Conservation (phyloP, 768 basidiomycete species). For the Galerina sulciceps region DNA sequence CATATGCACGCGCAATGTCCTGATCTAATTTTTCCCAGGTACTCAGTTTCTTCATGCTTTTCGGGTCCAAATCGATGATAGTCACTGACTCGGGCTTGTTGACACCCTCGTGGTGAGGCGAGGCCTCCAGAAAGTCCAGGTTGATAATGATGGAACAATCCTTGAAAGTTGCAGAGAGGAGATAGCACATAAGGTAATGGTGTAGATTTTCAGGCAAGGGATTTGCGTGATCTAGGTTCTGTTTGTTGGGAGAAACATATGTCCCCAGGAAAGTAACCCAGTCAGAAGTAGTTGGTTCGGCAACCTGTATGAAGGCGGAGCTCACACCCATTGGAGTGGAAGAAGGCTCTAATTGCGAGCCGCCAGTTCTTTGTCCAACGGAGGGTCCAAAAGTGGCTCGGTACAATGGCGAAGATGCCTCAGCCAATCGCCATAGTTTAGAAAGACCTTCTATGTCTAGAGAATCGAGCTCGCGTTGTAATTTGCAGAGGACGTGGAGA, state of each 20-base stretch:
- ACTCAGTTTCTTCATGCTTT: constrained; percentile 63
- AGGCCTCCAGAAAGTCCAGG: constrained; percentile 33
- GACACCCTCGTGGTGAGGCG: constrained; percentile 8
- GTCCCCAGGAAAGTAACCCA: constrained; percentile 66
- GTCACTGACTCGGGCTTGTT: constrained; percentile 45
- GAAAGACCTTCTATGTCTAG: constrained; percentile 86
- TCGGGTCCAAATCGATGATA: constrained; percentile 88
- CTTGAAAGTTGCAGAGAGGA: constrained; percentile 94
- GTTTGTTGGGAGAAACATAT: constrained; percentile 44
- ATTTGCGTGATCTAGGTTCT: constrained; percentile 36
- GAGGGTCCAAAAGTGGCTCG: constrained; percentile 24
- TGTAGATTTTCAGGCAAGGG: constrained; percentile 51
- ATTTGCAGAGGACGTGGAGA: constrained; percentile 53
- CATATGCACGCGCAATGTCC: constrained; percentile 49
- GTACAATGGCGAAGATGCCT: constrained; percentile 27
- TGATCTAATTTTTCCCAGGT: constrained; percentile 79
- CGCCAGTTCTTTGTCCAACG: constrained; percentile 16
- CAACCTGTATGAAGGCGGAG: constrained; percentile 30
- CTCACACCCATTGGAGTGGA: constrained; percentile 35
- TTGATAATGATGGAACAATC: constrained; percentile 77
- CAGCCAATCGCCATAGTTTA: constrained; percentile 42
- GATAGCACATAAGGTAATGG: constrained; percentile 72
- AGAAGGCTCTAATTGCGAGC: constrained; percentile 17
- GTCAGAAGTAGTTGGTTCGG: constrained; percentile 64
- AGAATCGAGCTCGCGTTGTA: constrained; percentile 80